phyloP scores from a whole-genome alignment of 2,329 filamentous ascomycete genomes.

The Pseudogymnoascus sp. region DNA sequence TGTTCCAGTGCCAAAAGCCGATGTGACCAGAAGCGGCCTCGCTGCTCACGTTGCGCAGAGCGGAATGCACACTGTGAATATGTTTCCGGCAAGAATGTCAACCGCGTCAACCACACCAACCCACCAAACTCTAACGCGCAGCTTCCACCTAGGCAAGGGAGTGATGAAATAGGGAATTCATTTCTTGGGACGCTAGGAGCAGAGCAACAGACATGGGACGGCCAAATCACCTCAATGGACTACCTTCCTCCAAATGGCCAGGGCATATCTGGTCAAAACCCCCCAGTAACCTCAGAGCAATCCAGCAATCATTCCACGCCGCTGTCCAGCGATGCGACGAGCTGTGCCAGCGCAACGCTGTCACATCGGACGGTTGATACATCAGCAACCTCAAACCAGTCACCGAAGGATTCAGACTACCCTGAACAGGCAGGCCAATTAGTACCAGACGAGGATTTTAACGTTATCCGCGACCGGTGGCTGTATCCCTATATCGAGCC shows the following conservation, averaged over 20 bases:
- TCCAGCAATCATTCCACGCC: slow-evolving; percentile 3
- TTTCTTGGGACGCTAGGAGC: background rate
- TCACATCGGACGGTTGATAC: background rate
- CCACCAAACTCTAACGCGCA: background rate
- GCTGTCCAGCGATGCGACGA: background rate
- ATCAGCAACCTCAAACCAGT: slow-evolving; percentile 4
- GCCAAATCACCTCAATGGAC: background rate
- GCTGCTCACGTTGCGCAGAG: slow-evolving; percentile 21
- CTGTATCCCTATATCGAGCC: background rate
- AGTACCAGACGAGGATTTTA: background rate
- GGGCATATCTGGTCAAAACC: background rate
- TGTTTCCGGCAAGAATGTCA: slow-evolving; percentile 1
- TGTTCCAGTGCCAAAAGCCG: slow-evolving; percentile 25
- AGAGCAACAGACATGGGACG: background rate
- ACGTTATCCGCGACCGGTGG: background rate
- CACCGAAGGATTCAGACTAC: background rate
- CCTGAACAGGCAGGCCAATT: background rate
- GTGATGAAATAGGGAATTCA: background rate
- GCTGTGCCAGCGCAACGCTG: background rate
- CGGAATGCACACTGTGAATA: slow-evolving; percentile 20
- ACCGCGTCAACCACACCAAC: background rate
- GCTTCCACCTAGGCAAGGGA: background rate
- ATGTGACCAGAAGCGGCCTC: slow-evolving; percentile 22
- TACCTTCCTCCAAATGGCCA: background rate
- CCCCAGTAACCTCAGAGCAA: background rate